Evolutionary conservation across 2,329 filamentous ascomycete genomes (phyloP).

Genomic region (Neoscytalidium dimidiatum): DNA sequence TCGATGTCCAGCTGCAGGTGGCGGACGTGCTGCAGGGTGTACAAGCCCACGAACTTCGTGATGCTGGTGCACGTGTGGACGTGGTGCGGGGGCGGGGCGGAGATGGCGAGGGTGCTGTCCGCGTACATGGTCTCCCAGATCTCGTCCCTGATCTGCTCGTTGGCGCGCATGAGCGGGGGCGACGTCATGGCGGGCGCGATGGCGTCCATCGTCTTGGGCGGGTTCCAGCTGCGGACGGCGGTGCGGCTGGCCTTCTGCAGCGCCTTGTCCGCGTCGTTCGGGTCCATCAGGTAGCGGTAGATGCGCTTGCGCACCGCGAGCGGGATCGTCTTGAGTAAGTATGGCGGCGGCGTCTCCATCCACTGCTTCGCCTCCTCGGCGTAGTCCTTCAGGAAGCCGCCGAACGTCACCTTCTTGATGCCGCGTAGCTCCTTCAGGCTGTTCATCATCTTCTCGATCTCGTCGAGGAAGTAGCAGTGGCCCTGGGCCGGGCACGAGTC

Average conservation of each 20-base stretch:
- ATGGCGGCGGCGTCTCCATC: slow-evolving; percentile 13
- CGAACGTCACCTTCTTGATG: slow-evolving; percentile 16
- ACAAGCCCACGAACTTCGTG: slow-evolving; percentile 1
- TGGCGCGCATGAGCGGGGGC: slow-evolving; percentile 1
- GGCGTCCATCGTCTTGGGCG: slow-evolving; percentile 6
- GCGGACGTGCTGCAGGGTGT: background rate
- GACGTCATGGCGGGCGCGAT: slow-evolving; percentile 3
- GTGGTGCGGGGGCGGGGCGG: slow-evolving; percentile 7
- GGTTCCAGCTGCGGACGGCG: background rate
- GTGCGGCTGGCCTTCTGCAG: slow-evolving; percentile 6
- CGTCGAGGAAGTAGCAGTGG: slow-evolving; percentile 17
- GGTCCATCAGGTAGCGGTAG: slow-evolving; percentile 5
- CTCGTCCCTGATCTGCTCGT: background rate
- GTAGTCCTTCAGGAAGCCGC: slow-evolving; percentile 9
- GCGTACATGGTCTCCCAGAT: background rate
- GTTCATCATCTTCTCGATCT: slow-evolving; percentile 14
- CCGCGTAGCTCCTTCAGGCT: slow-evolving; percentile 8
- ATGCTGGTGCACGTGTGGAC: slow-evolving; percentile 6
- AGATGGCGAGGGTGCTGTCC: background rate
- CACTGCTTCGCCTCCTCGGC: background rate
- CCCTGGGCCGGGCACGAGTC: background rate
- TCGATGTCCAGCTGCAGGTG: slow-evolving; percentile 12
- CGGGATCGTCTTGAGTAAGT: slow-evolving; percentile 10
- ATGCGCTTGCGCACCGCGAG: background rate
- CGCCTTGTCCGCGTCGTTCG: slow-evolving; percentile 8